Percentiles rank a stretch among this genome's conserved stretches.
Conservation (phyloP, 2,329 filamentous ascomycete species). For the Chaetomium sp. region DNA sequence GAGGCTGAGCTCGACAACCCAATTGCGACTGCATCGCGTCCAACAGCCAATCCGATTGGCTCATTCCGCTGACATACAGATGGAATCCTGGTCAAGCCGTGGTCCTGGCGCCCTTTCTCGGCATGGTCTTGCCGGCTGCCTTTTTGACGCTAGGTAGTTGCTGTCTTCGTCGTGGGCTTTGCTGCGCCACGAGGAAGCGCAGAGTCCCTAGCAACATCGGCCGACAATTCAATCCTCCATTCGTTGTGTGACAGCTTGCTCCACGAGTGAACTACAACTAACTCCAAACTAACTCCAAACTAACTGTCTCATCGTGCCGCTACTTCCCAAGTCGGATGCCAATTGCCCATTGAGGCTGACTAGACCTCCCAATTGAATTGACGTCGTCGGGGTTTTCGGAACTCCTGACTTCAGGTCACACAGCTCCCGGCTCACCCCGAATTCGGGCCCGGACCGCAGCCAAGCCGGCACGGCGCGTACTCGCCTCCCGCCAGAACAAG, state of each 20-base stretch:
- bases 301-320: not conserved
- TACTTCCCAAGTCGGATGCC: not conserved
- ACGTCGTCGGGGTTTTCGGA: not conserved
- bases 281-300: no score
- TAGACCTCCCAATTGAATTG: not conserved
- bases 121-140: constrained; percentile 6
- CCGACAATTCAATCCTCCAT: not conserved
- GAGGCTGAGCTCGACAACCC: constrained; percentile 13
- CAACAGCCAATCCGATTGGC: not conserved
- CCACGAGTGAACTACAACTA: not conserved
- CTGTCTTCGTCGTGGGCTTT: not conserved
- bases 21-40: constrained; percentile 2
- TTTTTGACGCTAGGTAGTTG: not conserved
- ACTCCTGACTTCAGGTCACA: not conserved
- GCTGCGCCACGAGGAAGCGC: constrained; percentile 16
- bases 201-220: not conserved
- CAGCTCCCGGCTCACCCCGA: not conserved
- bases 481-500: not conserved
- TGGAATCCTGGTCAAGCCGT: not conserved
- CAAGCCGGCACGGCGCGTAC: constrained; percentile 2
- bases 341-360: not conserved
- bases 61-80: not conserved
- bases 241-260: not conserved
- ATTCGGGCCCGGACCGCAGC: not conserved
- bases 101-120: constrained; percentile 4